Percentiles rank a stretch among this genome's conserved stretches.
phyloP scores from a whole-genome alignment of 1,284 basidiomycete genomes.

The Pulveroboletus sp. region DNA sequence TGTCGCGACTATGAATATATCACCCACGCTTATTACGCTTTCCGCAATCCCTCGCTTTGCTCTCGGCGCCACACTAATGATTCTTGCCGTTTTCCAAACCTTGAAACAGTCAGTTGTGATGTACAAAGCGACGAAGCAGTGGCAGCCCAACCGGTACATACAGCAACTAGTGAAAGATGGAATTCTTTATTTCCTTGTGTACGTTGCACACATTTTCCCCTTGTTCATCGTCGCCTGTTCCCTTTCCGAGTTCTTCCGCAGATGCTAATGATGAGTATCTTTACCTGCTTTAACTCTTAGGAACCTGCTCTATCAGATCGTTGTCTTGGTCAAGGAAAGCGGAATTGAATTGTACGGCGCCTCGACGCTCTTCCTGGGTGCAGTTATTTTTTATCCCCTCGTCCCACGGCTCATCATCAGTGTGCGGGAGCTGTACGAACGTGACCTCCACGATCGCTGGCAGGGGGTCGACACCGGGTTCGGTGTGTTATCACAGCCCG shows the following conservation, averaged over 20 bases:
- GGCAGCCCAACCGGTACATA: slow-evolving; percentile 7
- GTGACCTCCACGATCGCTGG: not conserved
- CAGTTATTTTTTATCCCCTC: not conserved
- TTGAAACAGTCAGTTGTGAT: slow-evolving; percentile 4
- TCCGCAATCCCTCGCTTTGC: slow-evolving; percentile 4
- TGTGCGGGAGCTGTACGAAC: slow-evolving; percentile 3
- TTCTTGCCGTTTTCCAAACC: slow-evolving; percentile 4
- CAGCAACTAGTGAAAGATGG: slow-evolving; percentile 16
- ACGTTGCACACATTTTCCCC: not conserved
- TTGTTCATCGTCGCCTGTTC: not conserved
- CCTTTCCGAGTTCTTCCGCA: no score
- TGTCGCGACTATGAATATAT: not conserved
- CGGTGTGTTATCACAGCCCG: no score
- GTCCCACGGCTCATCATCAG: slow-evolving; percentile 13
- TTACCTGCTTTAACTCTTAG: not conserved
- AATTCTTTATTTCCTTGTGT: slow-evolving; percentile 16
- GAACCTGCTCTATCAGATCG: no score
- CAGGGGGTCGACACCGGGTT: slow-evolving; percentile 8
- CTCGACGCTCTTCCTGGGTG: not conserved
- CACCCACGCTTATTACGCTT: no score
- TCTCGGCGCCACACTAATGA: not conserved
- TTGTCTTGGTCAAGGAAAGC: no score
- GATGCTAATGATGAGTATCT: no score
- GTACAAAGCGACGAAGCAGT: slow-evolving; percentile 8
- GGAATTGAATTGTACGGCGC: no score